Evolutionary conservation across 2,329 filamentous ascomycete species (phyloP).

Genomic region (Trichoderma lentiforme): DNA sequence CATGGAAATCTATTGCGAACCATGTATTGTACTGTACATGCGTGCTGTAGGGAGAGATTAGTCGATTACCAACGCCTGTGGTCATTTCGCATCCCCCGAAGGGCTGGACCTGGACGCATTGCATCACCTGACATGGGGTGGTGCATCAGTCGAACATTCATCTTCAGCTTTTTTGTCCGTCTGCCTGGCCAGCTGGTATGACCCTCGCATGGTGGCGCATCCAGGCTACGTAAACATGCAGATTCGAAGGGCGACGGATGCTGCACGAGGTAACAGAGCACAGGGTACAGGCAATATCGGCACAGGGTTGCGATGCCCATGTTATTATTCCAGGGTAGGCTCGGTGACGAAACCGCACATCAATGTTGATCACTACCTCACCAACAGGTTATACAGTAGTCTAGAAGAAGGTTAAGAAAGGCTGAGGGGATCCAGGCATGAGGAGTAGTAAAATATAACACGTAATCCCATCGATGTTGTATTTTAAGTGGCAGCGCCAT

Average conservation of each 20-base stretch:
- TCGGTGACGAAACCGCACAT: background rate
- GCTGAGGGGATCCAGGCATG: background rate
- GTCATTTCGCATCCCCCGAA: constrained; percentile 6
- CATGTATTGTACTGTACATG: background rate
- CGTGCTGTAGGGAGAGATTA: background rate
- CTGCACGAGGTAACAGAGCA: background rate
- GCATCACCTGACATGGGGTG: constrained; percentile 4
- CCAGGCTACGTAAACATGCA: background rate
- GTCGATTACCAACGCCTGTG: background rate
- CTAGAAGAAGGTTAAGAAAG: background rate
- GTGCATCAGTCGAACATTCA: background rate
- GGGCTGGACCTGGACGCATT: constrained; percentile 6
- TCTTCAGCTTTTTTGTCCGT: background rate
- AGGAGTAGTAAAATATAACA: background rate
- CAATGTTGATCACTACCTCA: background rate
- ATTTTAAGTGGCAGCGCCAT: background rate
- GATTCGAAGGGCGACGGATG: background rate
- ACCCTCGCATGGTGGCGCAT: background rate
- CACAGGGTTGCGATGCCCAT: background rate
- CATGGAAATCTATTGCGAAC: background rate
- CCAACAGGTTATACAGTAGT: background rate
- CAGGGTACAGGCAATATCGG: background rate
- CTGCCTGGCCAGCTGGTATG: background rate
- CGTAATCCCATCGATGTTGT: background rate
- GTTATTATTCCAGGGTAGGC: background rate